Evolutionary conservation across 768 basidiomycete genomes (phyloP), one percentile per base, ranked within the genome.

Genomic region (Cystoderma amianthinum): DNA sequence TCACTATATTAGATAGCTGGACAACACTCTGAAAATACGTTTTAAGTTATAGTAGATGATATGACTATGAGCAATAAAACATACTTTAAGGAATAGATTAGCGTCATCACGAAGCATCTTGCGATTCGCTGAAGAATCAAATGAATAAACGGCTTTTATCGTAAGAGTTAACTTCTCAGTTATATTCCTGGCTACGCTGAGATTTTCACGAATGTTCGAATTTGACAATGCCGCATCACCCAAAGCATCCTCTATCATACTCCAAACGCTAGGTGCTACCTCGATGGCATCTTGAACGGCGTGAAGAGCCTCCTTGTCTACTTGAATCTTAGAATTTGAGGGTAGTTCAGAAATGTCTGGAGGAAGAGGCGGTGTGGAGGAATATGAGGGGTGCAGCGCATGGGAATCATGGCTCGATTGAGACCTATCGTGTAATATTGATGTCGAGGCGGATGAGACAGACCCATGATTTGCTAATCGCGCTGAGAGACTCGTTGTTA

Each of bases 211-310:
- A 43, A 81, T 59, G 34, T 78, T 72, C 32, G 56, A 58, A 20
- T 62, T 62, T 12, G 58, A 44, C 35, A 67, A 65, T 19, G 66
- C 49, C n/a, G 65, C 57, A 22, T 76, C 71, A 20, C 63, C 62
- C 40, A 88, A 59, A 46, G 85, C 69, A 42, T 83, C 81, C 48
- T 82, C 80, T 55, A 92, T 78, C 68, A 84, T 74, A 44, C 80
- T 69, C 88, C 92, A 97, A 17, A 90, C 84, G 18, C 71, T 68
- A 9, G 85, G 84, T 7, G 90, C 92, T 10, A 84, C 73, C 17
- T 86, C 80, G 6, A 92, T 78, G 11, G 93, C 87, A 5, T 67
- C 64, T 48, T 81, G 81, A 58, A 96, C 81, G 19, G 87, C 82
- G 44, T 84, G 78, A 5, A 94, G 63, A 3, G 87, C 77, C 50